These are phyloP conservation scores for Sarocladium strictum DNA, from an alignment of 2,329 filamentous ascomycete species.

Conservation along the genomic window DNA sequence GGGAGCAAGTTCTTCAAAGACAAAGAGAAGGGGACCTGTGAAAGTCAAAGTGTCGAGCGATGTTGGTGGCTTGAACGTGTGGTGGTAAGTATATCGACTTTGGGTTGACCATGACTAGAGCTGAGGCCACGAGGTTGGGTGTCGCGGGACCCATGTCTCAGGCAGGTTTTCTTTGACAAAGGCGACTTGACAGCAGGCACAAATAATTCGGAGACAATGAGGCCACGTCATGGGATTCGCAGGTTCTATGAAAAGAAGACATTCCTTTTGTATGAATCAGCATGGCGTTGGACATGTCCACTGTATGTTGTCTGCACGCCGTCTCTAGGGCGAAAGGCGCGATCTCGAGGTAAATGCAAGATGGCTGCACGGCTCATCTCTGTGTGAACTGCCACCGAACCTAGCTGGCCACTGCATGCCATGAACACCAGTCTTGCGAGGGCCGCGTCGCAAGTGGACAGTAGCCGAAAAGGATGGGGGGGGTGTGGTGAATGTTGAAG, in stretches of 20 bases:
- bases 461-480: too few relatives aligned
- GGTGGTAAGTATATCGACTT: not conserved
- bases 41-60: not conserved
- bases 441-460: too few relatives aligned
- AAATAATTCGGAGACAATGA: not conserved
- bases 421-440: too few relatives aligned
- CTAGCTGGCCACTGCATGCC: too few relatives aligned
- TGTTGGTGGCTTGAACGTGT: not conserved
- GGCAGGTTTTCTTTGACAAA: not conserved
- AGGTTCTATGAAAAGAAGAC: not conserved
- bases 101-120: not conserved
- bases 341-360: not conserved
- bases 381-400: too few relatives aligned
- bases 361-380: too few relatives aligned
- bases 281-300: too few relatives aligned
- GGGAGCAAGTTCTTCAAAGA: not conserved
- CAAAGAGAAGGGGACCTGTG: not conserved
- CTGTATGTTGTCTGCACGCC: not conserved
- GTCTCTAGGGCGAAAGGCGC: too few relatives aligned
- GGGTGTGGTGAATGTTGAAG: too few relatives aligned
- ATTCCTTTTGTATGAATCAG: not conserved
- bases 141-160: constrained; percentile 5
- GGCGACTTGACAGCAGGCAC: not conserved
- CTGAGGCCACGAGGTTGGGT: not conserved
- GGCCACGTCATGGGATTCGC: not conserved